Base-by-base conservation (phyloP, 305 asterid species). In the Lippia alba region DNA sequence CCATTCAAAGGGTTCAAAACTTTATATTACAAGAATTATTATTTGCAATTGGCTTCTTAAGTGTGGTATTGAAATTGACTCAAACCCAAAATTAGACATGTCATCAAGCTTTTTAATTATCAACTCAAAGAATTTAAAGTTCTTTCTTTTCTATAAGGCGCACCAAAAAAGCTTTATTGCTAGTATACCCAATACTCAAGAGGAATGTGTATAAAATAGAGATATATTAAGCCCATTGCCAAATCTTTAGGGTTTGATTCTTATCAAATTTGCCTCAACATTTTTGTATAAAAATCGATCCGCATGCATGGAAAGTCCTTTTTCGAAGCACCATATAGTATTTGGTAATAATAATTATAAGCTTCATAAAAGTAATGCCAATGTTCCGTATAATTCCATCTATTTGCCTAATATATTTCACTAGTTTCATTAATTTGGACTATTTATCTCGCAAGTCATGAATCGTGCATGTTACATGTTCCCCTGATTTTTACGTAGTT, bases 181-280 rank as follows among this genome's bases (percentile, higher is more conserved):
- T 45, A 64, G 39, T 12, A 45, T 9, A 8, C 72, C 69, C 24
- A 56, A 62, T 24, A 10, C 10, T 59, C 4, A 17, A 60, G 56
- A 8, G 24, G 41, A 66, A 70, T 58, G 54, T 67, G 72, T 34
- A 54, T 41, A 67, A 55, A 17, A 19, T 9, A 44, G 58, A 4
- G 8, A 6, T 8, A 67, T 16, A 12, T 67, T 53, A 20, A 61
- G 56, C 56, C 60, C 20, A 7, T 53, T 44, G 8, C 69, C 14
- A 67, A 20, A 72, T 77, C 77, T 72, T 72, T 66, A 30, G 17
- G 36, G 16, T 54, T 54, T 49, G 56, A 71, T 71, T 20, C 64
- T 51, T 60, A 8, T 17, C 66, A 44, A 61, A 32, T 56, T 19
- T 66, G 79, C 57, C 61, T 41, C 1, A 5, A 55, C 81, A 56